Percentiles rank a stretch among this genome's conserved stretches.
phyloP scores from a whole-genome alignment of 257 asterid species.

The Forsythia viridissima region DNA sequence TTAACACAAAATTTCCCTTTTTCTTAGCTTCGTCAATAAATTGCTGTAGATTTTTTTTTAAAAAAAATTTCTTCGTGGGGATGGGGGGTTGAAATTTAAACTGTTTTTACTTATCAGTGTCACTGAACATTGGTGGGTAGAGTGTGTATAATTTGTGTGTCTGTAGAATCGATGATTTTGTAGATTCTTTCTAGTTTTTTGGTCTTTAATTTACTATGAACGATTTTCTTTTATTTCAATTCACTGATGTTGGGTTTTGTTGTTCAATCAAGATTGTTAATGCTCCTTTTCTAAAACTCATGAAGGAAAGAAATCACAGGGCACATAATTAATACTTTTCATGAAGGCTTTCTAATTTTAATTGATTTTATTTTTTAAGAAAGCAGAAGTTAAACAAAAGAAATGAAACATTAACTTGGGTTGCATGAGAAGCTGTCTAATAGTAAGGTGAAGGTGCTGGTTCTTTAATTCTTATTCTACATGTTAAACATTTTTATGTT shows the following conservation, averaged over 20 bases:
- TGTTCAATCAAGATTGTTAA: slow-evolving; percentile 13
- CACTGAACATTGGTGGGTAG: background rate
- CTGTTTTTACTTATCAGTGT: background rate
- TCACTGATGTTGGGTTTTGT: background rate
- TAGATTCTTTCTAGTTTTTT: background rate
- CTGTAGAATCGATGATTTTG: background rate
- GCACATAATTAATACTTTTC: background rate
- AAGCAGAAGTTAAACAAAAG: background rate
- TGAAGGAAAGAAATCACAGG: background rate
- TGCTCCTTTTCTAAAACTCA: background rate
- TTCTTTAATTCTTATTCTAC: slow-evolving; percentile 5
- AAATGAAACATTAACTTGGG: background rate
- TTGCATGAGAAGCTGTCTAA: background rate
- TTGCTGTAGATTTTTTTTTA: background rate
- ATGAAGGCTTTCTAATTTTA: background rate
- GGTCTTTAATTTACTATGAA: background rate
- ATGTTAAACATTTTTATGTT: background rate
- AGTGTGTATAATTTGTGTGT: background rate
- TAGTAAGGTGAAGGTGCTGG: background rate
- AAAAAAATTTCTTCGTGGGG: background rate
- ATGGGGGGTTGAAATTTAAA: background rate
- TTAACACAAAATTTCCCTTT: background rate
- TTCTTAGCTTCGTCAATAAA: background rate
- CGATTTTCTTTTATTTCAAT: background rate
- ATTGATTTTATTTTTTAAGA: background rate